Evolutionary conservation across 2,329 filamentous ascomycete species (phyloP).

Genomic region (Didymella pomorum): DNA sequence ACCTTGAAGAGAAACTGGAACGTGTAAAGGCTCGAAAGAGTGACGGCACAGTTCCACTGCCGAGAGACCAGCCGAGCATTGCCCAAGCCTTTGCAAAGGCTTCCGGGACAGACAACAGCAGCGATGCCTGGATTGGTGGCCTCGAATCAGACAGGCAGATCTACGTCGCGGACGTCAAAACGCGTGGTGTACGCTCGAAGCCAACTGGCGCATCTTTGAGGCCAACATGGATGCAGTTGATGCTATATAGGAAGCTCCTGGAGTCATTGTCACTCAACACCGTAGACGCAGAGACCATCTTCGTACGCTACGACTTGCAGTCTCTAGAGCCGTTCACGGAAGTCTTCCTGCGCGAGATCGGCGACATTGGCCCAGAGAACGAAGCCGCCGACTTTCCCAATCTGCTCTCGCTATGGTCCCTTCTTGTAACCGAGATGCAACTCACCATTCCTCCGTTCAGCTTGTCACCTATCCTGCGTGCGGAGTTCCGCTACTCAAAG

Average conservation of each 20-base stretch:
- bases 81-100: conserved; percentile 35
- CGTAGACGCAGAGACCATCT: conserved; percentile 73
- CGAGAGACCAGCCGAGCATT: conserved; percentile 45
- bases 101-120: conserved; percentile 1
- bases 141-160: conserved; percentile 50
- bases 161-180: conserved; percentile 93
- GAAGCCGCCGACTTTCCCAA: conserved; percentile 67
- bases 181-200: conserved; percentile 69
- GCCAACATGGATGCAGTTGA: conserved; percentile 84
- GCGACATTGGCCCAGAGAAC: conserved; percentile 60
- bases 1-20: conserved; percentile 65
- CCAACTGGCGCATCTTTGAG: conserved; percentile 72
- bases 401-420: conserved; percentile 65
- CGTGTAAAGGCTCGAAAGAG: conserved; percentile 42
- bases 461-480: conserved; percentile 61
- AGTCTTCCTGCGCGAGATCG: conserved; percentile 78
- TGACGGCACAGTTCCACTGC: conserved; percentile 41
- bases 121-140: conserved; percentile 20
- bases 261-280: conserved; percentile 74
- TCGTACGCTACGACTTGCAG: conserved; percentile 75
- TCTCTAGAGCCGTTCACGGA: conserved; percentile 75
- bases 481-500: conserved; percentile 61
- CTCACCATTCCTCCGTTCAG: conserved; percentile 60
- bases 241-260: conserved; percentile 89
- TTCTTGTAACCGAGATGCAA: conserved; percentile 69